A percentile compares a stretch with the other conserved stretches of the same genome.
phyloP scores from a whole-genome alignment of 441 rosid species.

The Erysimum cheiri region DNA sequence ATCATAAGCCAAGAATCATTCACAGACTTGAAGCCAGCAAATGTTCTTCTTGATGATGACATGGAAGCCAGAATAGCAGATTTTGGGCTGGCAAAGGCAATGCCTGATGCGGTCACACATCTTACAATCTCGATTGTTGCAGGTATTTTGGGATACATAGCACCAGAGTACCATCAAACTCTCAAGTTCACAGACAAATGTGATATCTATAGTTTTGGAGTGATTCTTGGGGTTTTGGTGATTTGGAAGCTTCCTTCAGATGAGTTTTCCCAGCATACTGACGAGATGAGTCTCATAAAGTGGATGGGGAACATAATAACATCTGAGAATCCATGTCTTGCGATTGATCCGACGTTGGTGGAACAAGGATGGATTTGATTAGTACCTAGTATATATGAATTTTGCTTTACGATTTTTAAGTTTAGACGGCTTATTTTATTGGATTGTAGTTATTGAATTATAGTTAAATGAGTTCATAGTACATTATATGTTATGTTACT shows the following conservation, averaged over 20 bases:
- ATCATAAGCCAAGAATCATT: constrained; percentile 69
- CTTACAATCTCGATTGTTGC: constrained; percentile 67
- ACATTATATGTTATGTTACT: too few species aligned
- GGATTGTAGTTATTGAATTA: too few species aligned
- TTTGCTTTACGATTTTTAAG: too few species aligned
- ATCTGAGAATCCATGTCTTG: constrained; percentile 66
- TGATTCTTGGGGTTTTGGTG: constrained; percentile 76
- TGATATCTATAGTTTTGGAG: constrained; percentile 84
- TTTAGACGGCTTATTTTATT: too few species aligned
- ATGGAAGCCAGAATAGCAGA: constrained; percentile 93
- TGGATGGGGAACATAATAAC: constrained; percentile 83
- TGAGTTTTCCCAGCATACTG: constrained; percentile 71
- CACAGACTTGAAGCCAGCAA: constrained; percentile 92
- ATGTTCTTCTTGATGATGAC: constrained; percentile 80
- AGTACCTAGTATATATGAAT: too few species aligned
- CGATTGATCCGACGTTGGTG: constrained; percentile 62
- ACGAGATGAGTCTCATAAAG: constrained; percentile 65
- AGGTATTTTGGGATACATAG: constrained; percentile 88
- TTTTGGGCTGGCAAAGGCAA: constrained; percentile 82
- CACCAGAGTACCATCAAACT: constrained; percentile 89
- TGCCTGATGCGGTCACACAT: constrained; percentile 81
- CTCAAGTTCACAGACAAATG: constrained; percentile 84
- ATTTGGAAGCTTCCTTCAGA: constrained; percentile 90
- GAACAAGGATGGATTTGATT: constrained; percentile 49
- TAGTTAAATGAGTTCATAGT: too few species aligned